These are phyloP conservation scores for Litsea cubeba DNA, from an alignment of 164 flowering plant genomes.

Conservation along the genomic window DNA sequence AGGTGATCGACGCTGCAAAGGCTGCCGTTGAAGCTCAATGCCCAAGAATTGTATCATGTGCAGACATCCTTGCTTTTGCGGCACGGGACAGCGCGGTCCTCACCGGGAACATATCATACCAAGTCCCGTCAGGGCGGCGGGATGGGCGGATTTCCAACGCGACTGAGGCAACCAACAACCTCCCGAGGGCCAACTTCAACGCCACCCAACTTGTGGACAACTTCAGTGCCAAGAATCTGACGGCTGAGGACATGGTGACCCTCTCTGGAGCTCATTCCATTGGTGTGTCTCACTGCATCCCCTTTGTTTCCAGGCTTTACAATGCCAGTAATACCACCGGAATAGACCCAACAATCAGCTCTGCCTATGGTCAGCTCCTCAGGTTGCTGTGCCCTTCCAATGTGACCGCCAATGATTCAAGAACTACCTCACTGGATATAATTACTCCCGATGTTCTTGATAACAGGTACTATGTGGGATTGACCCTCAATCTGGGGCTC, in stretches of 20 bases:
- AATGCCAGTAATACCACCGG: constrained; percentile 14
- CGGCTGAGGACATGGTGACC: constrained; percentile 14
- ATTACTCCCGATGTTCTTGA: constrained; percentile 1
- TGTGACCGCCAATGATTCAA: background rate
- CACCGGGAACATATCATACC: constrained; percentile 1
- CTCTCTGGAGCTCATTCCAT: constrained; percentile 17
- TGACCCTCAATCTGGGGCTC: constrained; percentile 2
- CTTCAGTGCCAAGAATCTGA: constrained; percentile 9
- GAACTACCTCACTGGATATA: background rate
- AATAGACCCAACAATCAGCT: constrained; percentile 5
- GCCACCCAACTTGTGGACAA: constrained; percentile 4
- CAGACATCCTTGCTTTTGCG: constrained; percentile 16
- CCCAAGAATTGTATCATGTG: constrained; percentile 8
- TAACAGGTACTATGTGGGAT: constrained; percentile 10
- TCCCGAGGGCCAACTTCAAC: background rate
- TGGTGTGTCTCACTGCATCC: constrained; percentile 8
- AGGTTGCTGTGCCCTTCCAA: constrained; percentile 7
- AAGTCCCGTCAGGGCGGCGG: constrained; percentile 10
- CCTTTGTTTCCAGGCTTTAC: constrained; percentile 8
- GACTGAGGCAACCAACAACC: background rate
- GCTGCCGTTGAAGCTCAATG: constrained; percentile 5
- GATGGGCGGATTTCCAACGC: constrained; percentile 5
- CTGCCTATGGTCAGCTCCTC: constrained; percentile 2
- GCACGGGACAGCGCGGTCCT: constrained; percentile 9
- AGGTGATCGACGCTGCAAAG: constrained; percentile 10